Base-by-base conservation (phyloP, 495 filamentous ascomycete genomes). In the Copromyces sp. region DNA sequence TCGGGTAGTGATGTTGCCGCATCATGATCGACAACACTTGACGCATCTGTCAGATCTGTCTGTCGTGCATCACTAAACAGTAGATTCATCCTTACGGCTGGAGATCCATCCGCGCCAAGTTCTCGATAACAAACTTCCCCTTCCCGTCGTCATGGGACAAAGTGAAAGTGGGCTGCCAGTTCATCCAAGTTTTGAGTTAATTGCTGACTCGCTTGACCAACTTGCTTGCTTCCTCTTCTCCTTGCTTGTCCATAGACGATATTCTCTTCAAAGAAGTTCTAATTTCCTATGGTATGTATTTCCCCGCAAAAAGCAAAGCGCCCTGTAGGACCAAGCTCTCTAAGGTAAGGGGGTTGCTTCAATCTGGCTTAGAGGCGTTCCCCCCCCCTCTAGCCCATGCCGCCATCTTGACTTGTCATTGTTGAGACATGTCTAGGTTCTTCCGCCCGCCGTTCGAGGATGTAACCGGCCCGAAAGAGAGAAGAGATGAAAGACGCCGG, bases 11-110 rank as follows among this genome's bases (percentile, higher is more conserved):
- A 72, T 72, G 69, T 65, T 61, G 76, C 79, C 76, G 77, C 78
- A 79, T 80, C 77, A 69, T 78, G 78, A 80, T 80, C 78, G 78
- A 77, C 78, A 53, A 61, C 74, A 76, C 78, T 72, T 65, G 37
- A 73, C 76, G 70, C 76, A 77, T 80, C 78, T 80, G 78, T 77
- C 78, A 79, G 78, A 80, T 80, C 78, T 80, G 53, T 65, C 53
- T 65, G 78, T 79, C 76, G 72, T 80, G 77, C 78, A 80, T 47
- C 40, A 47, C 69, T 41, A 7, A 14, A 44, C 35, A 11, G 69
- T 17, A 29, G 69, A 29, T 70, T 32, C 44, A 17, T 70, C 39
- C 39, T n/a, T 70, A 40, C 35, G 29, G 69, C 16, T 45, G 69
- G 69, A 47, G 44, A 47, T 70, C 32, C 9, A n/a, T 70, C 24